Conservation (phyloP, 2,329 filamentous ascomycete genomes). For the Rhytidhysteron rufulum region DNA sequence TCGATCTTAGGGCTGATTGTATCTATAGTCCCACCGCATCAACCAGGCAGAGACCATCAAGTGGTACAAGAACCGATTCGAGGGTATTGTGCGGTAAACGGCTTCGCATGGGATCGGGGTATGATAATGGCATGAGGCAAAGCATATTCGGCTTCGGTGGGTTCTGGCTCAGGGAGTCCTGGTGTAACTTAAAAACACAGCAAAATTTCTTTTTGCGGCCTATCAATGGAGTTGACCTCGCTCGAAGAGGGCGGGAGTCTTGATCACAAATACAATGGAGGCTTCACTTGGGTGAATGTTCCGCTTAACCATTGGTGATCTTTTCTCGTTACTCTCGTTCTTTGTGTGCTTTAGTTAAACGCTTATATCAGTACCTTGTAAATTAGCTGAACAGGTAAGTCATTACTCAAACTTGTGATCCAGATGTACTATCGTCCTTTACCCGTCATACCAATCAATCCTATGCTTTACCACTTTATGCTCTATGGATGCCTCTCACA, state of each 20-base stretch:
- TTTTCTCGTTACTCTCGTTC: no score
- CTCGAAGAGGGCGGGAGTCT: conserved; percentile 30
- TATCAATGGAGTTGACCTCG: conserved; percentile 43
- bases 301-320: conserved; percentile 57
- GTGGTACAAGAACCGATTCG: conserved; percentile 97
- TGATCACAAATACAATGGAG: conserved; percentile 53
- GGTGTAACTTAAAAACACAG: conserved; percentile 39
- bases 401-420: no score
- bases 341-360: no score
- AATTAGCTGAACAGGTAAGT: no score
- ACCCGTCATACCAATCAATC: no score
- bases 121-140: conserved; percentile 31
- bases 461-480: no score
- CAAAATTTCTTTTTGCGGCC: conserved; percentile 38
- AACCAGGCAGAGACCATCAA: conserved; percentile 92
- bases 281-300: conserved; percentile 56
- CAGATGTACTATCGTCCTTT: no score
- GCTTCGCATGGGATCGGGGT: conserved; percentile 15
- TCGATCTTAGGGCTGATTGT: background rate
- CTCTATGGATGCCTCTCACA: no score
- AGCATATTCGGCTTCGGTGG: conserved; percentile 37
- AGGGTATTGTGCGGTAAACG: conserved; percentile 96
- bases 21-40: conserved; percentile 73
- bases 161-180: conserved; percentile 31
- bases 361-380: no score